Evolutionary conservation across 352 stramenopile genomes (phyloP), one percentile per base, ranked within the genome.

Genomic region (Phytophthora litchii): DNA sequence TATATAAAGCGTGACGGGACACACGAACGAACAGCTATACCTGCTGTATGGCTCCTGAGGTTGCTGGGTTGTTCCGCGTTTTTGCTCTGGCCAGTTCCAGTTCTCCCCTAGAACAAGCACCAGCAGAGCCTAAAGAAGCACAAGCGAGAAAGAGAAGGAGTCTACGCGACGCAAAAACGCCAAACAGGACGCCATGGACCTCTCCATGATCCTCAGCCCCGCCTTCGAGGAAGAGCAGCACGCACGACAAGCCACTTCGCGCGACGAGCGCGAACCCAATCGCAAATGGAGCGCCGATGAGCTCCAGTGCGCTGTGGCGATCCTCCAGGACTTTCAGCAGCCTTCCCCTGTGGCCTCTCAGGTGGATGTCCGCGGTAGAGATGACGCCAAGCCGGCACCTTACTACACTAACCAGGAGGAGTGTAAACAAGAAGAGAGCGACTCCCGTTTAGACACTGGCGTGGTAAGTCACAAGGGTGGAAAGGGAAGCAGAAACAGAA

Each of bases 321-420:
- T 88, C 61, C 70, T 88, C 23, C 78, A 83, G 55, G 80, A 88
- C 64, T 84, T 88, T 47, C 77, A 83, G 40, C 44, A 74, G 41
- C 63, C 68, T 19, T 29, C 41, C 9, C 17, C 48, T 16, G 27
- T 31, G 31, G 3, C 45, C 34, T 58, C 60, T 17, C 54, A 52
- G 32, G 25, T 49, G 25, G 51, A 32, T n/a, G 23, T 23, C n/a
- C 25, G 44, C 45, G 41, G 23, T 40, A 61, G 37, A 59, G 34
- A 19, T 46, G 41, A 58, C 31, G 42, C 21, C 35, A 40, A 54
- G 34, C 14, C 31, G 36, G n/a, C 19, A 43, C 36, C 29, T 21
- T 67, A 31, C 38, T 42, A 54, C 17, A 47, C 58, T 42, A 54
- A 57, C n/a, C 53, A 76, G 34, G 32, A 69, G 23, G 53, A 62